Base-by-base conservation (phyloP, 2,329 filamentous ascomycete genomes). In the Trichoderma gracile region DNA sequence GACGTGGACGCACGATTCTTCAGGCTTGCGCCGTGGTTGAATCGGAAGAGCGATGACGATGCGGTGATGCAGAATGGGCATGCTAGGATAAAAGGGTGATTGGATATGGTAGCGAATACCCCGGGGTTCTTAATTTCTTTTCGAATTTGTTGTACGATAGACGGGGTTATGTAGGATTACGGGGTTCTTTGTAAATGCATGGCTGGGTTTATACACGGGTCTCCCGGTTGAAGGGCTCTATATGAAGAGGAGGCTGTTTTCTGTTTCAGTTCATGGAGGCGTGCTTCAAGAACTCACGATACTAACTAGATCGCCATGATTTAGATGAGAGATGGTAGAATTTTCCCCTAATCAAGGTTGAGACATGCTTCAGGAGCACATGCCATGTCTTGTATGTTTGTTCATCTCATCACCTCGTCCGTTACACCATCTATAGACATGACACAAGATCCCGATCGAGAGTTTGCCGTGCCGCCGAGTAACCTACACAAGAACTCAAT, bases 1-100 rank as follows among this genome's bases (percentile, higher is more conserved):
- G 76, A 79, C 45, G 73, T 78, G 12, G 77, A 78, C 59, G 70
- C 61, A 53, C 54, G 63, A 21, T 68, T 75, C 57, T 50, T 61
- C 60, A 53, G 40, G 68, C 25, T 33, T 19, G 52, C 43, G 5
- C 45, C 14, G 19, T 62, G 59, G 58, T 6, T 38, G 25, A 5
- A 27, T 6, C 15, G 8, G 40, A 62, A 53, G 19, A 62, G n/a
- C 5, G 19, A 46, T n/a, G 23, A 25, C 15, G 52, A 21, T 10
- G 21, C 19, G 30, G 46, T 47, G 42, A 42, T 52, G 45, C 54
- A 63, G 9, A 72, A 71, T 40, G 68, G 63, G 47, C 69, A 66
- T 43, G 54, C 46, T n/a, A 65, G 67, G 49, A 60, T 55, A 66
- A 67, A 68, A 49, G 67, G 68, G 61, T 67, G 62, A 68, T 69